A percentile compares a stretch with the other conserved stretches of the same genome.
Evolutionary conservation across 1,284 basidiomycete genomes (phyloP).

Genomic region (Trichosporon sp.): DNA sequence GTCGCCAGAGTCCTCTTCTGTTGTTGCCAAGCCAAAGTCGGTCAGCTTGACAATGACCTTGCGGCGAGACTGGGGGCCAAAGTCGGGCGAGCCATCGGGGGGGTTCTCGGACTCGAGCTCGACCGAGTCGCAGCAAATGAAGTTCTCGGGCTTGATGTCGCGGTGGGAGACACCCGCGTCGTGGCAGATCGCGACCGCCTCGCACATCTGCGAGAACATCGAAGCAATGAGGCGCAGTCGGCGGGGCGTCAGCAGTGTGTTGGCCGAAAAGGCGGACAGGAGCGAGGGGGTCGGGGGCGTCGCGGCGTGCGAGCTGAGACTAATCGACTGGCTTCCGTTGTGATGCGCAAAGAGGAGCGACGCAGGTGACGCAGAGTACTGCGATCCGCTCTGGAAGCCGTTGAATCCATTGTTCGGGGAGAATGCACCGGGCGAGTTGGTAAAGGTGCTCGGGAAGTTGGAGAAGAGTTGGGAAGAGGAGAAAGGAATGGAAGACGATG

Average conservation of each 20-base stretch:
- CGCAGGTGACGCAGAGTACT: slow-evolving; percentile 43
- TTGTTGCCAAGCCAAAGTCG: slow-evolving; percentile 95
- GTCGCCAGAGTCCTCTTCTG: slow-evolving; percentile 82
- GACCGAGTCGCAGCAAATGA: slow-evolving; percentile 77
- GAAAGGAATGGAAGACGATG: slow-evolving; percentile 55
- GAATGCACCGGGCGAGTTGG: slow-evolving; percentile 45
- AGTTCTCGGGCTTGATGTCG: slow-evolving; percentile 98
- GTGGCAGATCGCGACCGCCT: slow-evolving; percentile 95
- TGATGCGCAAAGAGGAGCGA: slow-evolving; percentile 52
- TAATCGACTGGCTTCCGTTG: slow-evolving; percentile 38
- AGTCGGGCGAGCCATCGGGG: slow-evolving; percentile 39
- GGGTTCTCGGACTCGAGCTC: slow-evolving; percentile 65
- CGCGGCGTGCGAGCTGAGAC: slow-evolving; percentile 48
- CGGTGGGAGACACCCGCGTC: slow-evolving; percentile 88
- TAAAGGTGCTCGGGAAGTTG: slow-evolving; percentile 42
- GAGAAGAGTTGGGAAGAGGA: slow-evolving; percentile 53
- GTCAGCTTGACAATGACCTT: slow-evolving; percentile 86
- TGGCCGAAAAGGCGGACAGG: slow-evolving; percentile 81
- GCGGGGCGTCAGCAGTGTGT: slow-evolving; percentile 78
- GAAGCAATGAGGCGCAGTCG: slow-evolving; percentile 88
- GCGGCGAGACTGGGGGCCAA: slow-evolving; percentile 56
- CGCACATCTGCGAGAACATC: slow-evolving; percentile 99
- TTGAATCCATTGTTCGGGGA: slow-evolving; percentile 30
- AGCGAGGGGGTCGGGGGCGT: slow-evolving; percentile 94
- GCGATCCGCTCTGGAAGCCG: slow-evolving; percentile 22